These are phyloP conservation scores for Alopecurus myosuroides DNA, from an alignment of 176 grass and related monocot genomes.

Conservation along the genomic window DNA sequence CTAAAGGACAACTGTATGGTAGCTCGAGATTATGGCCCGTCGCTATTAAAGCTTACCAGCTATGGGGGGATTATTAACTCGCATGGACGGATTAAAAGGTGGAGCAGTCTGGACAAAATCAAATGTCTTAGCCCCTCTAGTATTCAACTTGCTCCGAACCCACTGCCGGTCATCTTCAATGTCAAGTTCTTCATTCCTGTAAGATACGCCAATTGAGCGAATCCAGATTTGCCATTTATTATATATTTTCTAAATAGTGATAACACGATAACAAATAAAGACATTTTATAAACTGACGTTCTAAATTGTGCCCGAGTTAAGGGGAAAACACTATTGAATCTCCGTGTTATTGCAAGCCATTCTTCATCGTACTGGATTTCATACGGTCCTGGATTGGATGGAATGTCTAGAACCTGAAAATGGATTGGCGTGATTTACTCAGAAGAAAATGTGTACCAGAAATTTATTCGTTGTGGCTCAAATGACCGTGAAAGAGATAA, in stretches of 20 bases:
- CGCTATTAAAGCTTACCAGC: conserved; percentile 34
- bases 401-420: conserved; percentile 82
- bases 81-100: conserved; percentile 54
- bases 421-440: conserved; percentile 13
- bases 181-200: conserved; percentile 63
- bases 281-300: conserved; percentile 31
- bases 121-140: conserved; percentile 70
- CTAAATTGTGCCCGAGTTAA: conserved; percentile 47
- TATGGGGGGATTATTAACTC: conserved; percentile 13
- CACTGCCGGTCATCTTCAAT: conserved; percentile 53
- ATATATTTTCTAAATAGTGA: conserved; percentile 8
- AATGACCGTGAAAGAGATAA: neutral
- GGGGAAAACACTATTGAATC: conserved; percentile 64
- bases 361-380: conserved; percentile 92
- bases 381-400: conserved; percentile 71
- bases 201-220: conserved; percentile 20
- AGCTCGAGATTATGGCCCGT: neutral
- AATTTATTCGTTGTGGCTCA: conserved; percentile 11
- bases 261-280: neutral
- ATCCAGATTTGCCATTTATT: conserved; percentile 9
- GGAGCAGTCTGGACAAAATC: conserved; percentile 68
- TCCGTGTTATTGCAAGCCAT: conserved; percentile 91
- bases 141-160: conserved; percentile 70
- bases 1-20: neutral
- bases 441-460: conserved; percentile 15